Evolutionary conservation across 2,329 filamentous ascomycete genomes (phyloP).

Genomic region (Thelonectria discophora): DNA sequence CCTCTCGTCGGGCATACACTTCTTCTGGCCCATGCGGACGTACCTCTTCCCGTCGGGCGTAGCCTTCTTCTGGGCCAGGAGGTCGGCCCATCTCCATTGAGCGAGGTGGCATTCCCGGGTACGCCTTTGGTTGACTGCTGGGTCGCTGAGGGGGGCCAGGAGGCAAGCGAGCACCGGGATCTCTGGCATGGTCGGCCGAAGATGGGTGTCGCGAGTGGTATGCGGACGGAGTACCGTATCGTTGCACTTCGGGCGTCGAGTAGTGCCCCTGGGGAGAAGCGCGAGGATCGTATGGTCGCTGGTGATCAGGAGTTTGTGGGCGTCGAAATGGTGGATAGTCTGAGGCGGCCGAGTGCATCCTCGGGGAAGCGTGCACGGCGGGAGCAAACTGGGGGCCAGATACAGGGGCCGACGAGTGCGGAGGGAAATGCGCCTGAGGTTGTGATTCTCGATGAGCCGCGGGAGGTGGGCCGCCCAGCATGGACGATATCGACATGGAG

Average conservation of each 20-base stretch:
- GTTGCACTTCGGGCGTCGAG: conserved; percentile 66
- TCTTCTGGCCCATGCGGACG: conserved; percentile 50
- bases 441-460: conserved; percentile 52
- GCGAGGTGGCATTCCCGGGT: conserved; percentile 54
- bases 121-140: conserved; percentile 62
- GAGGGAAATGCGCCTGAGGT: conserved; percentile 52
- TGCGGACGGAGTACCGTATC: conserved; percentile 67
- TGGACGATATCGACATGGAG: conserved; percentile 70
- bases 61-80: conserved; percentile 53
- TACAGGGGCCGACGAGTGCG: conserved; percentile 51
- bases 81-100: conserved; percentile 58
- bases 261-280: conserved; percentile 61
- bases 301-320: conserved; percentile 78
- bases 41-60: conserved; percentile 60
- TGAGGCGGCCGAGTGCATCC: conserved; percentile 62
- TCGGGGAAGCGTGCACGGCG: conserved; percentile 63
- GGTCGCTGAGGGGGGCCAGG: conserved; percentile 58
- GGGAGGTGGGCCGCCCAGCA: conserved; percentile 63
- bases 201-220: conserved; percentile 63
- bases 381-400: conserved; percentile 58
- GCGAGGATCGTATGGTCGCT: conserved; percentile 62
- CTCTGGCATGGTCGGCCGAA: conserved; percentile 55
- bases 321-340: conserved; percentile 72
- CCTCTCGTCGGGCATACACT: conserved; percentile 60
- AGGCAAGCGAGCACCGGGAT: conserved; percentile 49